phyloP scores from a whole-genome alignment of 1,284 basidiomycete species.

The Microbotryum saponariae region DNA sequence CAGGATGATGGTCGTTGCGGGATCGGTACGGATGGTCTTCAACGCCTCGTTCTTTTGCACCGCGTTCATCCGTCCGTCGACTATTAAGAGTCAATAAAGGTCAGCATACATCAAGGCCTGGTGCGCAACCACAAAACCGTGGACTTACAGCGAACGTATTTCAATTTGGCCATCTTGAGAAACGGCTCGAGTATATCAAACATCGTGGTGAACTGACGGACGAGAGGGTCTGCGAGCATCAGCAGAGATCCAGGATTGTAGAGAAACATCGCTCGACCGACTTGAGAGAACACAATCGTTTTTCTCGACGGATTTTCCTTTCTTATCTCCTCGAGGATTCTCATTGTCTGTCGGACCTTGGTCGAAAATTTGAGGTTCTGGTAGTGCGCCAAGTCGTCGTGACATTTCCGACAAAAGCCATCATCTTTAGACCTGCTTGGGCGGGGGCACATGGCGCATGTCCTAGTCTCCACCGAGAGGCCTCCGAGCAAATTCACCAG shows the following conservation, averaged over 20 bases:
- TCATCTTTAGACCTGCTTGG: neutral
- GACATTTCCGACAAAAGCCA: slow-evolving; percentile 33
- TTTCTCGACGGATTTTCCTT: slow-evolving; percentile 54
- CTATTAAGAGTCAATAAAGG: neutral
- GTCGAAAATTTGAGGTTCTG: slow-evolving; percentile 40
- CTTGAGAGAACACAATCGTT: slow-evolving; percentile 62
- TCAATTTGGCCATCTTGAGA: slow-evolving; percentile 56
- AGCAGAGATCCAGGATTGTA: neutral
- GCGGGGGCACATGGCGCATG: slow-evolving; percentile 9
- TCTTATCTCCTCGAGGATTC: slow-evolving; percentile 62
- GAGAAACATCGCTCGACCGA: neutral
- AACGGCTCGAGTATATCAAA: slow-evolving; percentile 79
- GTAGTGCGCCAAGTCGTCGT: slow-evolving; percentile 18
- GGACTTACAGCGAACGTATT: slow-evolving; percentile 74
- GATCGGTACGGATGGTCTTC: slow-evolving; percentile 57
- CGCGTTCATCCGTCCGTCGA: slow-evolving; percentile 39
- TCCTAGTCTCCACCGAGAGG: neutral
- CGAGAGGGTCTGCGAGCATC: slow-evolving; percentile 35
- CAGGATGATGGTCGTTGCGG: slow-evolving; percentile 62
- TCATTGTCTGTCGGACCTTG: slow-evolving; percentile 78
- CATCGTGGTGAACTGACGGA: slow-evolving; percentile 83
- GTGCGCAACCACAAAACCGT: no score
- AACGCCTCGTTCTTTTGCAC: slow-evolving; percentile 64
- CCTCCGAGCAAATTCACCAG: slow-evolving; percentile 5
- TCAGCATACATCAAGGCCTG: neutral